Base-by-base conservation (phyloP, 257 asterid species). In the Handroanthus guayacan region DNA sequence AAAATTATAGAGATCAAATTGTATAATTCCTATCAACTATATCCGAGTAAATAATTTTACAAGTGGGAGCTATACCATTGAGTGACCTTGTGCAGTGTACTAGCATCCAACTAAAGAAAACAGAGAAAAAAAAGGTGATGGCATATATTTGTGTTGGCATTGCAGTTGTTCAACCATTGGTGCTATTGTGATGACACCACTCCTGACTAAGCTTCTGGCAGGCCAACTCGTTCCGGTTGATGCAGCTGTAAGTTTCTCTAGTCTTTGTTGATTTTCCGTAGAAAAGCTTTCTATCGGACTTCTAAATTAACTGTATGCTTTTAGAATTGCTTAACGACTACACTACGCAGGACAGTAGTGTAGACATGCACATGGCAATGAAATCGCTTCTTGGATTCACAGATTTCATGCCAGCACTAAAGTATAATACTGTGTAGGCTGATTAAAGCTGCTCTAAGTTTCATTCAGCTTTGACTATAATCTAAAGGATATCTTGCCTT, bases 191-290 rank as follows among this genome's bases (percentile, higher is more conserved):
- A 90, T 94, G 97, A 94, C 98, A 9, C 99, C 99, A 3, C 95
- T 94, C 74, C 90, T 94, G 44, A 94, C 99, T 11, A 90, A 92
- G 85, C 93, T 94, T 79, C 88, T 94, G 73, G 99, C 99, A 0
- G 98, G 98, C 78, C 99, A 94, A 81, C 97, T 94, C 76, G 99
- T 94, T 79, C 99, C 99, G 3, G 99, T 94, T 72, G 99, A 94
- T 88, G 97, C 99, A 17, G 97, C 97, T 17, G 99, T 94, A 86
- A 86, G 97, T 84, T 73, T 57, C 69, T 60, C 66, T 55, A 3
- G 69, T 41, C 37, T 72, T 52, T 47, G 14, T 38, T 45, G 31
- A 37, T 70, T 75, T 61, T 39, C 37, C 41, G 16, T 58, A 57
- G 58, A 63, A 67, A 43, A 64, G 48, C 25, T 39, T 69, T 13